phyloP scores from a whole-genome alignment of 1,284 basidiomycete species.

The Cystobasidium slooffiae region DNA sequence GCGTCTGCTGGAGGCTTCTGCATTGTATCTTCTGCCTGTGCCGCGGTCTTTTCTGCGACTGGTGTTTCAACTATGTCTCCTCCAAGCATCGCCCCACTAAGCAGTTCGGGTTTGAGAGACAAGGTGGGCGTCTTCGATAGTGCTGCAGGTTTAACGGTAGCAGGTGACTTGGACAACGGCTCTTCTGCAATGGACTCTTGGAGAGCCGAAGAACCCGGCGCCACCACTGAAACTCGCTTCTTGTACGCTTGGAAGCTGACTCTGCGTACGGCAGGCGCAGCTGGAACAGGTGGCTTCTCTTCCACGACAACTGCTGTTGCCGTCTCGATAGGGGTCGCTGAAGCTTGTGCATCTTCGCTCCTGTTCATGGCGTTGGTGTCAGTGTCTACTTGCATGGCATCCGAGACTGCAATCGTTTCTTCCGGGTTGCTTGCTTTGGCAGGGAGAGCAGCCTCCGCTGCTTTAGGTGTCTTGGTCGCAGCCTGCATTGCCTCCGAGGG shows the following conservation, averaged over 20 bases:
- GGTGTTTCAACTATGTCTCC: neutral
- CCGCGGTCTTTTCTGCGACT: neutral
- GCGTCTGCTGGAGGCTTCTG: neutral
- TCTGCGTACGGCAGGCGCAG: slow-evolving; percentile 6
- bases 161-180: neutral
- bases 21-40: neutral
- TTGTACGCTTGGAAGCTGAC: slow-evolving; percentile 42
- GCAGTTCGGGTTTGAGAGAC: neutral
- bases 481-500: too few relatives aligned
- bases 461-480: neutral
- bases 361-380: neutral
- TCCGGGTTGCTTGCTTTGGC: neutral
- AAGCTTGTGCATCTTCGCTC: neutral
- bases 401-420: too few relatives aligned
- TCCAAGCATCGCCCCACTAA: neutral
- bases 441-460: neutral
- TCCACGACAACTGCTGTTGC: neutral
- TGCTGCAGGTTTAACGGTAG: neutral
- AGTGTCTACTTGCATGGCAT: too few relatives aligned
- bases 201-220: neutral
- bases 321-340: neutral
- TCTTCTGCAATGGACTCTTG: slow-evolving; percentile 8
- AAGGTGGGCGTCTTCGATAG: neutral
- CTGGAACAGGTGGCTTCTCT: neutral
- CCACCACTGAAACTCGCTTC: slow-evolving; percentile 10